Evolutionary conservation across 495 filamentous ascomycete genomes (phyloP).

Genomic region (Trichoderma reesei): DNA sequence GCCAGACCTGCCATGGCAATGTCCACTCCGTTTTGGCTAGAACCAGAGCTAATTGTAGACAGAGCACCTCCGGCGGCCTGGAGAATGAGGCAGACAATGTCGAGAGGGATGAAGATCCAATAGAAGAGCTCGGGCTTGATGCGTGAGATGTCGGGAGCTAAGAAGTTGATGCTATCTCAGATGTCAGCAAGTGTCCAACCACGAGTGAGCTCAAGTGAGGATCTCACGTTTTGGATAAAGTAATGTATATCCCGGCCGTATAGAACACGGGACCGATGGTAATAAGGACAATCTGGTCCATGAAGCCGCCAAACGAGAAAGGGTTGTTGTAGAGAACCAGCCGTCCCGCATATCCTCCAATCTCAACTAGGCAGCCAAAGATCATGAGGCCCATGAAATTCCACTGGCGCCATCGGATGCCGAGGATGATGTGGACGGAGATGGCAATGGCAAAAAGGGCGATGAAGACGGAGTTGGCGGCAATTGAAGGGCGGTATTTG

Average conservation of each 20-base stretch:
- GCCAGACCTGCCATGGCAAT: slow-evolving; percentile 41
- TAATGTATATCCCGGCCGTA: slow-evolving; percentile 45
- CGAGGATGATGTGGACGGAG: slow-evolving; percentile 16
- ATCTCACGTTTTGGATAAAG: slow-evolving; percentile 27
- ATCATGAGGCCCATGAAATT: slow-evolving; percentile 25
- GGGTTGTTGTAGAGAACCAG: slow-evolving; percentile 33
- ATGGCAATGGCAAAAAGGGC: slow-evolving; percentile 14
- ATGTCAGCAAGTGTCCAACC: slow-evolving; percentile 13
- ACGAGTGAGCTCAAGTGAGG: not conserved
- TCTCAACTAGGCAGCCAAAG: slow-evolving; percentile 20
- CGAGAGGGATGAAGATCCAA: slow-evolving; percentile 45
- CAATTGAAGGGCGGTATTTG: slow-evolving; percentile 18
- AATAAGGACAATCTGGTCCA: slow-evolving; percentile 41
- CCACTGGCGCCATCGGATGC: slow-evolving; percentile 25
- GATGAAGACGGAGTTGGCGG: slow-evolving; percentile 18
- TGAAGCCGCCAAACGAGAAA: slow-evolving; percentile 30
- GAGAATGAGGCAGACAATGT: slow-evolving; percentile 39
- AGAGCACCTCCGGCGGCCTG: slow-evolving; percentile 42
- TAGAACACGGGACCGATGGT: slow-evolving; percentile 42
- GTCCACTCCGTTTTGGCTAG: slow-evolving; percentile 26
- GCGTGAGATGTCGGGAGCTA: slow-evolving; percentile 34
- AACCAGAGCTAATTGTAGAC: slow-evolving; percentile 18
- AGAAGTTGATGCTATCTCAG: slow-evolving; percentile 30
- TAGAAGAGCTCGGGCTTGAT: slow-evolving; percentile 40
- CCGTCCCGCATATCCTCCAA: slow-evolving; percentile 36